Base-by-base conservation (phyloP, 2,329 filamentous ascomycete species). In the Scedosporium apiospermum region DNA sequence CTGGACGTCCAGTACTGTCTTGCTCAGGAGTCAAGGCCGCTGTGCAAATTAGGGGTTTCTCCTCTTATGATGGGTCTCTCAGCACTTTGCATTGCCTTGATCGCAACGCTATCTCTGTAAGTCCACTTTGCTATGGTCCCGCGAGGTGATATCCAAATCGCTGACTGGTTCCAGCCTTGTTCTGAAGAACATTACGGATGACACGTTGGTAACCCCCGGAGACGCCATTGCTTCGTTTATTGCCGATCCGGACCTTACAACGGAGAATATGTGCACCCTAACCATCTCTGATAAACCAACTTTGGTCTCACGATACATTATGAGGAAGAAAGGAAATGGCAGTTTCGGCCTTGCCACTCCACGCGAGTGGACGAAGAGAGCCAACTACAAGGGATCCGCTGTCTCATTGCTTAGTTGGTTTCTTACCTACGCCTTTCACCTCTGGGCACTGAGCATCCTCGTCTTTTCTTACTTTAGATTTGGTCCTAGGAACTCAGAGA, bases 211-310 rank as follows among this genome's bases (percentile, higher is more conserved):
- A n/a, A 82, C 79, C 0, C 72, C 82, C 2, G 80, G 80, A 26
- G 80, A 82, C 65, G 77, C 77, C 26, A 71, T 82, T 14, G 67
- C 74, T 2, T 82, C 79, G 1, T 82, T 82, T 62, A 74, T 82
- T 58, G 68, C 70, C n/a, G 71, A 74, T 1, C 75, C 79, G 0
- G 80, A 82, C 66, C 68, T 69, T 1, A 74, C 72, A 1, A 81
- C 79, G 0, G 72, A 71, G 27, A 77, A 77, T 6, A 61, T 61
- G 59, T 41, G 44, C 42, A 61, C 59, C 7, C 9, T 61, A 12
- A 34, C 74, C 73, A 18, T 61, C 14, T 27, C 44, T 7, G 59
- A 61, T n/a, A 61, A 26, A 18, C 6, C 30, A 4, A 46, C 27
- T 21, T 27, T 21, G n/a, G 26, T 42, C 12, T 55, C 59, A 6